Conservation (phyloP, 2,329 filamentous ascomycete genomes). For the Colletotrichum godetiae region DNA sequence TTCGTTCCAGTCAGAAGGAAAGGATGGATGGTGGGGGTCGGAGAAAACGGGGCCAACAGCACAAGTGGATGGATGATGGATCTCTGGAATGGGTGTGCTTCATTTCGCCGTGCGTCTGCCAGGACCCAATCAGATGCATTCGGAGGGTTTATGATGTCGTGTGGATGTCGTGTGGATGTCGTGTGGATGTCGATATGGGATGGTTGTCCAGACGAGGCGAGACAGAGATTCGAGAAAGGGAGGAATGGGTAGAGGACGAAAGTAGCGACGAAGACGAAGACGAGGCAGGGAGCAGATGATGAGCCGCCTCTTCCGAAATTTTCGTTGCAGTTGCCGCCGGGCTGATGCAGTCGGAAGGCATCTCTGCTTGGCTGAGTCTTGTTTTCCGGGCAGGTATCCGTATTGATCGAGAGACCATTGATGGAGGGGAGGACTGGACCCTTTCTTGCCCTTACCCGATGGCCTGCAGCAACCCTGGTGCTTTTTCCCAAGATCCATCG, state of each 20-base stretch:
- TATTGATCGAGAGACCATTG: background rate
- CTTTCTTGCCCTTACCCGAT: background rate
- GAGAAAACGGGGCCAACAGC: background rate
- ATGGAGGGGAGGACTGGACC: background rate
- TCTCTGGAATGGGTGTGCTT: background rate
- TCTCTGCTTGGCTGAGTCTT: background rate
- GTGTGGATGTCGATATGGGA: background rate
- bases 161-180: background rate
- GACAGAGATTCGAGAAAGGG: background rate
- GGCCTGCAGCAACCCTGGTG: background rate
- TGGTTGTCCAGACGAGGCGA: background rate
- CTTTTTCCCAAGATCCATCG: background rate
- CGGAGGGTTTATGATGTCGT: background rate
- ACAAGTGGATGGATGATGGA: background rate
- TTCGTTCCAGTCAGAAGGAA: background rate
- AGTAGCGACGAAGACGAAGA: background rate
- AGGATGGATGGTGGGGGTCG: background rate
- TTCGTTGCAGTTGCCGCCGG: no score
- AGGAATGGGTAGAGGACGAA: background rate
- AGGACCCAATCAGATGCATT: background rate
- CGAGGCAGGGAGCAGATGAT: background rate
- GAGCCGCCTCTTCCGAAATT: background rate
- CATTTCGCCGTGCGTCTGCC: background rate
- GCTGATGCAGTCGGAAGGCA: background rate
- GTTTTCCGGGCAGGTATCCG: background rate